Percentiles rank a stretch among this genome's conserved stretches.
Conservation (phyloP, 306 rosid species). For the barrel medic (Medicago truncatula) region MtrunA17r5.0-ANR NC_053045.1:40282001-40282500, state of each 20-base stretch:
- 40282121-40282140: neutral
- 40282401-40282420: neutral
- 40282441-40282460: neutral
- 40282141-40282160: neutral
- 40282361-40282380: conserved; percentile 4
- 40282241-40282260: conserved; percentile 86
- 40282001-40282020: conserved; percentile 92
- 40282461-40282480: neutral
- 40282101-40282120: conserved; percentile 66
- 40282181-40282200: conserved; percentile 26
- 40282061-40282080: conserved; percentile 73
- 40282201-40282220: conserved; percentile 26
- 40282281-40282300: neutral
- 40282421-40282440: conserved; percentile 15
- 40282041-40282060: conserved; percentile 80
- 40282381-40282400: conserved; percentile 24
- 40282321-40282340: neutral
- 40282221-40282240: conserved; percentile 62
- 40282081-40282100: conserved; percentile 74
- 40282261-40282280: conserved; percentile 70
- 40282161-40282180: neutral
- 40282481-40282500: conserved; percentile 15
- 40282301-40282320: neutral
- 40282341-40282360: conserved; percentile 28
- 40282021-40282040: conserved; percentile 84